Evolutionary conservation across 805 yeast genomes (phyloP).

Genomic region (Teunomyces kruisii): DNA sequence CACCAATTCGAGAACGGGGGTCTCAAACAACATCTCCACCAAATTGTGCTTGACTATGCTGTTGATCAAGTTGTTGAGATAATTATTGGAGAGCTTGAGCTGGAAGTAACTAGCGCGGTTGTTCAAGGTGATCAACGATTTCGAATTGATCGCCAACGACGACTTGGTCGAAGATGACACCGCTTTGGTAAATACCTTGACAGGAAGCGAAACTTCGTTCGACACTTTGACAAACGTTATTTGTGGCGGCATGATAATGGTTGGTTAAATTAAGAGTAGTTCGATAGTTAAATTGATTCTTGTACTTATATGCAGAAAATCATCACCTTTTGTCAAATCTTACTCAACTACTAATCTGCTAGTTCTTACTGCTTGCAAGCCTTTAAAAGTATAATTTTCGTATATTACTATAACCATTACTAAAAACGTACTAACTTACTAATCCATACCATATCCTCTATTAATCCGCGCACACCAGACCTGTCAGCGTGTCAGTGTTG

Average conservation of each 20-base stretch:
- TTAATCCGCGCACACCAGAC: constrained; percentile 1
- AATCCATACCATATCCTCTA: neutral
- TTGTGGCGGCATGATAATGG: constrained; percentile 15
- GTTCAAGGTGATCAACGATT: constrained; percentile 13
- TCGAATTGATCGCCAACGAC: constrained; percentile 14
- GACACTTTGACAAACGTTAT: constrained; percentile 11
- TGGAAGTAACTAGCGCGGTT: constrained; percentile 12
- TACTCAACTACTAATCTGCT: too few relatives aligned
- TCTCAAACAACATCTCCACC: constrained; percentile 6
- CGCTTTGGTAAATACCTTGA: constrained; percentile 12
- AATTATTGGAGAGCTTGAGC: constrained; percentile 13
- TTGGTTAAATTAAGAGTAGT: neutral
- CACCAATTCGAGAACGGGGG: constrained; percentile 7
- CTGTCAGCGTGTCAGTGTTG: neutral
- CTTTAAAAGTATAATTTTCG: too few relatives aligned
- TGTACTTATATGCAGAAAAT: too few relatives aligned
- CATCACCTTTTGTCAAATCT: too few relatives aligned
- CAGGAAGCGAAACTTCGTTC: constrained; percentile 7
- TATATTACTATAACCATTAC: neutral
- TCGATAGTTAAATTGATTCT: too few relatives aligned
- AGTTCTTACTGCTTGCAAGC: too few relatives aligned
- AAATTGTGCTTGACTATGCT: constrained; percentile 6
- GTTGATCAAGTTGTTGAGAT: constrained; percentile 10
- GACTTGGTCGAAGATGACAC: neutral
- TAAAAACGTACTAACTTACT: neutral